phyloP scores from a whole-genome alignment of 179 eudicot genomes.

The Amaranthus tricolor region DNA sequence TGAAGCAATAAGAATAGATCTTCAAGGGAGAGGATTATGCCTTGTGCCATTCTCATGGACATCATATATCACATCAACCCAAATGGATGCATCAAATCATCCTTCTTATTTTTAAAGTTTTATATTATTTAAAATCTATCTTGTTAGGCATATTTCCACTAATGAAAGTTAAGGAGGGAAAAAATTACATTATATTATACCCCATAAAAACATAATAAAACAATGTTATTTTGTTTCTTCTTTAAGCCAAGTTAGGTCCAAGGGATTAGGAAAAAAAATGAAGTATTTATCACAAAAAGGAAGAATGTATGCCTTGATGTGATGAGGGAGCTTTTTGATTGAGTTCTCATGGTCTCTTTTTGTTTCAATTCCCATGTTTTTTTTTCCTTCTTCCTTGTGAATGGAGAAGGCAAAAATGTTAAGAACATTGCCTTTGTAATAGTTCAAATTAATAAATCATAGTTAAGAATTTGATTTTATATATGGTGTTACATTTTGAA shows the following conservation, averaged over 20 bases:
- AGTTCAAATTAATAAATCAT: no score
- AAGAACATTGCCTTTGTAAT: not conserved
- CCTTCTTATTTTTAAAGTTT: slow-evolving; percentile 15
- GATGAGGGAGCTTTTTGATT: not conserved
- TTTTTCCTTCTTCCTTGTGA: not conserved
- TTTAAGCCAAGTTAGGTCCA: slow-evolving; percentile 10
- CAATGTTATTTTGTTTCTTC: slow-evolving; percentile 1
- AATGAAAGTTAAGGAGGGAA: slow-evolving; percentile 1
- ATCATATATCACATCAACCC: slow-evolving; percentile 36
- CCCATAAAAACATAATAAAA: slow-evolving; percentile 1
- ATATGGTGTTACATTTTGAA: no score
- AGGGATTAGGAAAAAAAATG: not conserved
- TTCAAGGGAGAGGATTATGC: slow-evolving; percentile 48
- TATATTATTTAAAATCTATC: not conserved
- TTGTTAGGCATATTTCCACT: slow-evolving; percentile 8
- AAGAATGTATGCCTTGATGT: not conserved
- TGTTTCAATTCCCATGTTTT: no score
- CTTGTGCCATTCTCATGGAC: slow-evolving; percentile 54
- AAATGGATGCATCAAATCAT: slow-evolving; percentile 33
- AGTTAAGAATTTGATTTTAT: no score
- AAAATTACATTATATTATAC: not conserved
- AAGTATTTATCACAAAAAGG: not conserved
- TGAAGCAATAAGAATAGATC: slow-evolving; percentile 30
- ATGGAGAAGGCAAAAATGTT: not conserved
- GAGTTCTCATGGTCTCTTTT: not conserved